phyloP scores from a whole-genome alignment of 2,329 filamentous ascomycete species.

The Stromatinia cepivora region DNA sequence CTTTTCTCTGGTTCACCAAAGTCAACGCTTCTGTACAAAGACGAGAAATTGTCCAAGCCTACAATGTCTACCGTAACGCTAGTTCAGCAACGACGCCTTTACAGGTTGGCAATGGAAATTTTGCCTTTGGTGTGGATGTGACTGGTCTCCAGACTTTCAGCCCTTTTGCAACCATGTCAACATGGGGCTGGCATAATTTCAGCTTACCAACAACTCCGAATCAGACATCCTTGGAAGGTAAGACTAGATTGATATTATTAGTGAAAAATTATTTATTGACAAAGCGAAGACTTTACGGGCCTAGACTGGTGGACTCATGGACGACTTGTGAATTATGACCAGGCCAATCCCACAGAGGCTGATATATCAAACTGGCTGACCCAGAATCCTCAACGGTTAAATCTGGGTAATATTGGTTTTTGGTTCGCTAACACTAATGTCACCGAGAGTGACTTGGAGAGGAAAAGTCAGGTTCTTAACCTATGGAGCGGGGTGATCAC shows the following conservation, averaged over 20 bases:
- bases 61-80: constrained; percentile 32
- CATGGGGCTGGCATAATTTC: constrained; percentile 50
- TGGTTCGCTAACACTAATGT: constrained; percentile 41
- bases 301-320: constrained; percentile 45
- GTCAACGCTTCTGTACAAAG: background rate
- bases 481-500: constrained; percentile 46
- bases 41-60: background rate
- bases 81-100: constrained; percentile 40
- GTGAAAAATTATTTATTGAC: constrained; percentile 38
- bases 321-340: constrained; percentile 46
- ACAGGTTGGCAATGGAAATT: constrained; percentile 51
- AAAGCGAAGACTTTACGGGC: constrained; percentile 12
- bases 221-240: constrained; percentile 39
- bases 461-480: constrained; percentile 43
- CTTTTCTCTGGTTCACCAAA: background rate
- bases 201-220: constrained; percentile 43
- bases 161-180: constrained; percentile 46
- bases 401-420: constrained; percentile 47
- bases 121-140: constrained; percentile 49
- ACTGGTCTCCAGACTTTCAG: constrained; percentile 49
- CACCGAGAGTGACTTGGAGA: constrained; percentile 36
- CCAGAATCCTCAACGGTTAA: constrained; percentile 49
- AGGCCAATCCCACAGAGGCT: constrained; percentile 45
- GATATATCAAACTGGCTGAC: constrained; percentile 53
- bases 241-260: background rate